Conservation (phyloP, 2,329 filamentous ascomycete species). For the Thielaviopsis musarum region DNA sequence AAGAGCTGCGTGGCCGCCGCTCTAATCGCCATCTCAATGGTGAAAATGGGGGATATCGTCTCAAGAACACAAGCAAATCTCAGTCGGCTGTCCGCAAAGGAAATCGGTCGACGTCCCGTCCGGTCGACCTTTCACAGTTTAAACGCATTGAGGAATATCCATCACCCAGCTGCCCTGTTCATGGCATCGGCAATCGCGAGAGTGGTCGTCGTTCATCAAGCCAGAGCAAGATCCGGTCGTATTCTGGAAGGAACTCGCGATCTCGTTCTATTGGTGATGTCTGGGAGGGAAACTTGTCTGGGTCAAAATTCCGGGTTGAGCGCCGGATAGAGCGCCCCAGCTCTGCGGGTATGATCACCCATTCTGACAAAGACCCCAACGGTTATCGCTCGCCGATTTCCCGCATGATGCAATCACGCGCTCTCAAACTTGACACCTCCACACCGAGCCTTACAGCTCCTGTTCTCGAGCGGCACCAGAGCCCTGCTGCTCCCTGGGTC, state of each 20-base stretch:
- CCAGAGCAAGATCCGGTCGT: background rate
- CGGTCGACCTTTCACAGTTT: constrained; percentile 9
- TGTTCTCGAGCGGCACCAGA: background rate
- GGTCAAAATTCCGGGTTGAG: too few relatives aligned
- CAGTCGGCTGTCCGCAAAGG: background rate
- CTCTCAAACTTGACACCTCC: background rate
- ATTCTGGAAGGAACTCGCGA: background rate
- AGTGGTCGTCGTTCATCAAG: background rate
- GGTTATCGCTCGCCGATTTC: background rate
- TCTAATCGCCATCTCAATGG: background rate
- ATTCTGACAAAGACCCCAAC: too few relatives aligned
- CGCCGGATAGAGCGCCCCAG: background rate
- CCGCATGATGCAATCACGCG: background rate
- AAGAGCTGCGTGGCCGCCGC: background rate
- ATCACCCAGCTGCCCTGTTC: constrained; percentile 10
- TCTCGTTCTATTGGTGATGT: background rate
- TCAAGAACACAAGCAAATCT: background rate
- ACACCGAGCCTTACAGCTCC: constrained; percentile 3
- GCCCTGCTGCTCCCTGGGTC: constrained; percentile 4
- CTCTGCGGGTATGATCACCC: background rate
- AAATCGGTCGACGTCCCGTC: background rate
- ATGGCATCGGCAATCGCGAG: background rate
- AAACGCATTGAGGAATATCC: constrained; percentile 11
- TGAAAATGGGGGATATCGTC: background rate
- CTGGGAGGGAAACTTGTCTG: too few relatives aligned